Evolutionary conservation across 306 rosid species (phyloP).

Genomic region (Lathyrus aphaca): DNA sequence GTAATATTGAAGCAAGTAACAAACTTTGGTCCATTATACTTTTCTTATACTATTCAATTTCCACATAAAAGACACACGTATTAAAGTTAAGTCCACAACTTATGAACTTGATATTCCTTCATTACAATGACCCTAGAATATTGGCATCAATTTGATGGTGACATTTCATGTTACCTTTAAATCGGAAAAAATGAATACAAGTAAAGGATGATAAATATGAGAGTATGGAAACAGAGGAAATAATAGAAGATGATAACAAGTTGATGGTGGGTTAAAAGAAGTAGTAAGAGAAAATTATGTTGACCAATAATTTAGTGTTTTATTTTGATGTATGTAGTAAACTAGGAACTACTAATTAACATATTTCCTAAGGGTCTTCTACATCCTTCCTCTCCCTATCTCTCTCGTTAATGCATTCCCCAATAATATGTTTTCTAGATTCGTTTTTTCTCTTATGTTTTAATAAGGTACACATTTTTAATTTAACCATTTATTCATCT

Average conservation of each 20-base stretch:
- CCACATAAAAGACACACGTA: neutral
- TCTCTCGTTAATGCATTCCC: too few species aligned
- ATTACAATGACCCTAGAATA: constrained; percentile 34
- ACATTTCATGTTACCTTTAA: constrained; percentile 11
- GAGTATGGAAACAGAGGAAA: neutral
- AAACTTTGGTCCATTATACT: constrained; percentile 29
- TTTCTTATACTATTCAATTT: constrained; percentile 42
- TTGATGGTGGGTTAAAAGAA: neutral
- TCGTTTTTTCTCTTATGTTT: too few species aligned
- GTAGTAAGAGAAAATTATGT: neutral
- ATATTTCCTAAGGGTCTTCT: too few species aligned
- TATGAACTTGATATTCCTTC: constrained; percentile 26
- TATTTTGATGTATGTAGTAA: too few species aligned
- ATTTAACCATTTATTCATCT: too few species aligned
- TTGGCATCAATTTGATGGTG: neutral
- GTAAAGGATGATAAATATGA: neutral
- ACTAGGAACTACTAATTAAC: too few species aligned
- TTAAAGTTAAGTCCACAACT: neutral
- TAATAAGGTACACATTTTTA: too few species aligned
- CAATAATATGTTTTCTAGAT: too few species aligned
- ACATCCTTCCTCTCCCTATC: too few species aligned
- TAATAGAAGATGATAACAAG: neutral
- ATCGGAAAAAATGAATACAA: constrained; percentile 4
- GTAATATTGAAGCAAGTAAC: constrained; percentile 24
- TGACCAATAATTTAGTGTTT: neutral